Conservation (phyloP, 2,329 filamentous ascomycete species). For the Cladophialophora bantiana region DNA sequence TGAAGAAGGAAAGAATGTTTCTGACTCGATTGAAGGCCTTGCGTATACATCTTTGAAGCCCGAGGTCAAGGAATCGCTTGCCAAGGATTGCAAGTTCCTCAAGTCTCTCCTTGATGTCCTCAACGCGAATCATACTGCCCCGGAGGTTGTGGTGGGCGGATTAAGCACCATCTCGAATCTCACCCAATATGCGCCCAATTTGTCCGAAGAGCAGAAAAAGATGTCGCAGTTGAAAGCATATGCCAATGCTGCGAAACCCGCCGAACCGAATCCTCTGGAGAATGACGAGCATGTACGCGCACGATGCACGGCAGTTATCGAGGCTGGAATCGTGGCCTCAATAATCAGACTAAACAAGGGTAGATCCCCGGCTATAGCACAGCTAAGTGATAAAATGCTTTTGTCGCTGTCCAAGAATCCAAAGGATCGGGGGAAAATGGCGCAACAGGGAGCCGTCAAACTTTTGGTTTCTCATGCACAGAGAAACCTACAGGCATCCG, state of each 20-base stretch:
- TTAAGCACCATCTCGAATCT: conserved; percentile 87
- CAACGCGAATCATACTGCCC: conserved; percentile 62
- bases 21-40: conserved; percentile 84
- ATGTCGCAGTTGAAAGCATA: conserved; percentile 93
- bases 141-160: conserved; percentile 80
- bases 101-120: conserved; percentile 66
- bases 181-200: conserved; percentile 76
- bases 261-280: conserved; percentile 70
- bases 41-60: conserved; percentile 90
- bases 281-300: conserved; percentile 76
- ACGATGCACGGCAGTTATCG: conserved; percentile 79
- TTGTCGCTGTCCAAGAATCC: conserved; percentile 77
- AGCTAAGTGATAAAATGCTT: conserved; percentile 77
- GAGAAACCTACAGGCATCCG: conserved; percentile 29
- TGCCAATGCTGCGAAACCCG: conserved; percentile 78
- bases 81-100: conserved; percentile 72
- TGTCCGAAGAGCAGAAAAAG: conserved; percentile 90
- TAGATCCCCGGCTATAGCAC: conserved; percentile 72
- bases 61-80: conserved; percentile 81
- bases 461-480: conserved; percentile 75
- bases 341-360: conserved; percentile 77
- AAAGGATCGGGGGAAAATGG: conserved; percentile 76
- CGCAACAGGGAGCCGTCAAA: conserved; percentile 92
- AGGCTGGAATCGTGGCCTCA: conserved; percentile 77
- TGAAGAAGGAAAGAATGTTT: conserved; percentile 62